phyloP scores from a whole-genome alignment of 345 rosid species.

The Populus tremula region DNA sequence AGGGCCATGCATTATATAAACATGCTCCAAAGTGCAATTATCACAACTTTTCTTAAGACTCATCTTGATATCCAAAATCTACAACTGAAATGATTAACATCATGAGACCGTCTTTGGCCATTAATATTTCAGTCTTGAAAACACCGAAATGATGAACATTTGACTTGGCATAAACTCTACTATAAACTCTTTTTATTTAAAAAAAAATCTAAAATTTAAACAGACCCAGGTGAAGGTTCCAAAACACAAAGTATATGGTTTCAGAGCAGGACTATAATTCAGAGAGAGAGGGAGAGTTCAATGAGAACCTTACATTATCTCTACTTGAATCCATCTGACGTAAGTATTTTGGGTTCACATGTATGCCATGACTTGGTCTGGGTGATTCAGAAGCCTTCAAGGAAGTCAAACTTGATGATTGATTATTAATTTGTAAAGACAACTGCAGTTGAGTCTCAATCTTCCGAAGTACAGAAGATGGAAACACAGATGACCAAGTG shows the following conservation, averaged over 20 bases:
- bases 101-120: not conserved
- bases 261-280: not conserved
- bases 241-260: not conserved
- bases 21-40: not conserved
- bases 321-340: constrained; percentile 67
- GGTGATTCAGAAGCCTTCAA: constrained; percentile 64
- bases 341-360: constrained; percentile 94
- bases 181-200: not conserved
- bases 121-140: not conserved
- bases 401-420: constrained; percentile 45
- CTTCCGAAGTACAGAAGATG: constrained; percentile 59
- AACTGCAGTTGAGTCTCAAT: constrained; percentile 69
- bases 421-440: constrained; percentile 48
- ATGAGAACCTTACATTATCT: constrained; percentile 61
- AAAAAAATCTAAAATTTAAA: not conserved
- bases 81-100: not conserved
- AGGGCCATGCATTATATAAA: not conserved
- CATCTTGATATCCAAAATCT: not conserved
- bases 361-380: constrained; percentile 83
- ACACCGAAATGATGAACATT: not conserved
- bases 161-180: not conserved
- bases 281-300: not conserved
- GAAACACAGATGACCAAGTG: constrained; percentile 91
- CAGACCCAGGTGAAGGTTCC: not conserved
- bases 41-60: not conserved